Base-by-base conservation (phyloP, 2,329 filamentous ascomycete species). In the Aschersonia sp. region DNA sequence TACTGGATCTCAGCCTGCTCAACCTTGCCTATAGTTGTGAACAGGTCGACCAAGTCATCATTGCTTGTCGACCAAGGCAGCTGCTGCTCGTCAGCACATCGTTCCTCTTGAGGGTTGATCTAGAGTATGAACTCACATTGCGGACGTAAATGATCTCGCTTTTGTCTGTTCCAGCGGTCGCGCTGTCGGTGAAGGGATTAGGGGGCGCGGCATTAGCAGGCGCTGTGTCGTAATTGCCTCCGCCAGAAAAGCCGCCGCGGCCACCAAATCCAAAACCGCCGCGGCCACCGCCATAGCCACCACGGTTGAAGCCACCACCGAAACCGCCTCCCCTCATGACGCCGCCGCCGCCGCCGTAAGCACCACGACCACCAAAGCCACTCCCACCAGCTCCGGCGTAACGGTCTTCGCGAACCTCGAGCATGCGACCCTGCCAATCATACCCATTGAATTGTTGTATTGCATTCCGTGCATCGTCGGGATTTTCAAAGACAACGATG, bases 1-100 rank as follows among this genome's bases (percentile, higher is more conserved):
- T 98, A 97, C 67, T 98, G 92, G 49, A 98, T 97, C 69, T 98
- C 92, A n/a, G 92, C 92, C 59, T 92, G 89, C 59, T 96, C 89
- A 51, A 98, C 92, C 65, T 95, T 95, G 54, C 92, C 92, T 60
- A 98, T 98, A 9, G 92, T 98, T 20, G 85, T 89, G 72, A 98
- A 98, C 28, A 98, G 77, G 64, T 98, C 92, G 49, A 97, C 80
- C 30, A 98, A 73, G 65, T 98, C 92, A 53, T 98, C 92, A 61
- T 98, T 97, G 72, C 89, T 96, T 12, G 92, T 98, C 31, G 92
- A 97, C 92, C 92, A 98, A 9, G 92, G 92, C 53, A 98, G 79
- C 89, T 95, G 58, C 42, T 44, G 45, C 38, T 52, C 59, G 47
- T 59, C 49, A 61, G 52, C 35, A 31, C 35, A 5, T n/a, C 10